Evolutionary conservation across 2,329 filamentous ascomycete species (phyloP), one percentile per base, ranked within the genome.

Genomic region (Alternaria sp.): DNA sequence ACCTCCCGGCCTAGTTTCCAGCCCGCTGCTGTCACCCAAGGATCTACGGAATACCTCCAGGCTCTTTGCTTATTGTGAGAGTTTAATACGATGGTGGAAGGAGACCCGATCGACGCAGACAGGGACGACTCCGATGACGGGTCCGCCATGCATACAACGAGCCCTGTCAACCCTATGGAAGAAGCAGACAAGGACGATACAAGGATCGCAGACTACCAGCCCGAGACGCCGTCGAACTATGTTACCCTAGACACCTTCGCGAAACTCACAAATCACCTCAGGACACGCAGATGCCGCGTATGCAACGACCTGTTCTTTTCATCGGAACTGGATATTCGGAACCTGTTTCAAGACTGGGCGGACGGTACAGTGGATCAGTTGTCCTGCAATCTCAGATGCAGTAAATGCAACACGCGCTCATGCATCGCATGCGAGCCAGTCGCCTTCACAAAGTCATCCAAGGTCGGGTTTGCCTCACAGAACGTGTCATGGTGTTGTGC

Each of bases 401-500:
- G 50, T 13, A 30, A 13, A 1, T 76, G 75, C 58, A 57, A 45
- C 10, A 30, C 49, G 21, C 53, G 32, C 2, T 61, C 54, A 23
- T 77, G 73, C 47, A 61, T 73, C 15, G 61, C 66, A 11, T 76
- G 73, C 49, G 50, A 36, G 13, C 44, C 67, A 7, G 55, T 63
- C 19, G 19, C 60, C 2, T 52, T 40, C 11, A 44, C 47, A 5
- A 62, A 50, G 10, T 30, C 11, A 26, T 66, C 61, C 3, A 43
- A 17, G n/a, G 43, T 60, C 19, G 51, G 23, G n/a, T 43, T 60
- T 17, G 51, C 26, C 13, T 46, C 67, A 10, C 59, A 69, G 7
- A 9, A 25, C 17, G 44, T 73, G 8, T 61, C 63, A 11, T 81
- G 78, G 79, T 81, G 80, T 65, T 82, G 80, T 61, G 67, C 68